A percentile compares a stretch with the other conserved stretches of the same genome.
phyloP scores from a whole-genome alignment of 345 rosid genomes.

The Eucalyptus polyanthemos region DNA sequence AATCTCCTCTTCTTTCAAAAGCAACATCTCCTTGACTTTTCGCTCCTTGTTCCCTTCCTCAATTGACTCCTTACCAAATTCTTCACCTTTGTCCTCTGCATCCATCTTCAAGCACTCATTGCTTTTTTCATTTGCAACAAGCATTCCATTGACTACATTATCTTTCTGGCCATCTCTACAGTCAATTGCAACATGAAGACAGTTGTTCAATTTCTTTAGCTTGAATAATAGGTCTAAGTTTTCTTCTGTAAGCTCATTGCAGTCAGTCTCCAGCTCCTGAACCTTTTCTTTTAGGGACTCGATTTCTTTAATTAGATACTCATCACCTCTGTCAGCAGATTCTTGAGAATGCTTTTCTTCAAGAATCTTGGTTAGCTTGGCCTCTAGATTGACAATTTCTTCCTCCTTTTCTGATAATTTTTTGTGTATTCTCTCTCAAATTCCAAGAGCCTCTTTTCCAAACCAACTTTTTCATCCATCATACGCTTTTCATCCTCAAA shows the following conservation, averaged over 20 bases:
- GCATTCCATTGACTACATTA: slow-evolving; percentile 5
- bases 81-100: slow-evolving; percentile 14
- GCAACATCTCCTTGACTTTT: slow-evolving; percentile 16
- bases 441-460: background rate
- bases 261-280: slow-evolving; percentile 45
- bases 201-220: slow-evolving; percentile 15
- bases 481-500: background rate
- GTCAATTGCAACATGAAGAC: background rate
- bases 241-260: slow-evolving; percentile 57
- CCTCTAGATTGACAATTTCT: slow-evolving; percentile 17
- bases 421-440: background rate
- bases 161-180: slow-evolving; percentile 3
- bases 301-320: slow-evolving; percentile 15
- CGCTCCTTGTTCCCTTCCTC: slow-evolving; percentile 4
- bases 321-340: background rate
- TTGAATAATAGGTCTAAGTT: slow-evolving; percentile 34
- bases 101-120: slow-evolving; percentile 13
- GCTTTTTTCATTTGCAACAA: background rate
- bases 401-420: slow-evolving; percentile 18
- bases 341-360: slow-evolving; percentile 1
- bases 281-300: slow-evolving; percentile 23
- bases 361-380: slow-evolving; percentile 4
- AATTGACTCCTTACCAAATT: slow-evolving; percentile 2
- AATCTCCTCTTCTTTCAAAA: slow-evolving; percentile 26
- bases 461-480: background rate